Evolutionary conservation across 129 eudicot genomes (phyloP).

Genomic region (sunflower (Helianthus annuus)): DNA sequence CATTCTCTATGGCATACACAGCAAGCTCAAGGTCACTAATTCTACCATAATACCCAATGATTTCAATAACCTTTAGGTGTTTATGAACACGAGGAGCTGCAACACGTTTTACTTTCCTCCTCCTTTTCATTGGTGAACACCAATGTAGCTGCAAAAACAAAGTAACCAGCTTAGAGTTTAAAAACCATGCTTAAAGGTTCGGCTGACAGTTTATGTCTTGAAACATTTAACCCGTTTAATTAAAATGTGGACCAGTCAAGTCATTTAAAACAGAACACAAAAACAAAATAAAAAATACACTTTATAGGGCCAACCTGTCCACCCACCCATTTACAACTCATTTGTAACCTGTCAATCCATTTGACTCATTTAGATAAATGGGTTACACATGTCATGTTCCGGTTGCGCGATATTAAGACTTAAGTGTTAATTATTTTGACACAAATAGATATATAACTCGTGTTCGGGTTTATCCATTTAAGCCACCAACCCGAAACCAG

Average conservation of each 20-base stretch:
- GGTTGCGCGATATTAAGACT: not conserved
- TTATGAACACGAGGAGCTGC: not conserved
- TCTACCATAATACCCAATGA: slow-evolving; percentile 25
- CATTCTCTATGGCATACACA: not conserved
- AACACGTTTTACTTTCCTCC: slow-evolving; percentile 21
- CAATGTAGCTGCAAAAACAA: slow-evolving; percentile 17
- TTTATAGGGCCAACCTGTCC: too few relatives aligned
- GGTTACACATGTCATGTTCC: too few relatives aligned
- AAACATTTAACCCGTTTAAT: too few relatives aligned
- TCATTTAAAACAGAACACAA: too few relatives aligned
- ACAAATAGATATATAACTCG: not conserved
- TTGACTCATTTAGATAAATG: not conserved
- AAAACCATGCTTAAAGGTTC: too few relatives aligned
- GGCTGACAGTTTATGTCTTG: too few relatives aligned
- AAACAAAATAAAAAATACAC: too few relatives aligned
- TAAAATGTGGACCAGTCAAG: too few relatives aligned
- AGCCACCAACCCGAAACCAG: not conserved
- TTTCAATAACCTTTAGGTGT: not conserved
- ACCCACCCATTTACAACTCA: too few relatives aligned
- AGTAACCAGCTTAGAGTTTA: too few relatives aligned
- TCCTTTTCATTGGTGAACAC: slow-evolving; percentile 9
- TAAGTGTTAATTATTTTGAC: not conserved
- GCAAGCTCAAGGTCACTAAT: slow-evolving; percentile 22
- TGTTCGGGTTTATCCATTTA: not conserved
- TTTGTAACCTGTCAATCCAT: not conserved